phyloP scores from a whole-genome alignment of 495 filamentous ascomycete species.

The Staphylotrichum longicolle region DNA sequence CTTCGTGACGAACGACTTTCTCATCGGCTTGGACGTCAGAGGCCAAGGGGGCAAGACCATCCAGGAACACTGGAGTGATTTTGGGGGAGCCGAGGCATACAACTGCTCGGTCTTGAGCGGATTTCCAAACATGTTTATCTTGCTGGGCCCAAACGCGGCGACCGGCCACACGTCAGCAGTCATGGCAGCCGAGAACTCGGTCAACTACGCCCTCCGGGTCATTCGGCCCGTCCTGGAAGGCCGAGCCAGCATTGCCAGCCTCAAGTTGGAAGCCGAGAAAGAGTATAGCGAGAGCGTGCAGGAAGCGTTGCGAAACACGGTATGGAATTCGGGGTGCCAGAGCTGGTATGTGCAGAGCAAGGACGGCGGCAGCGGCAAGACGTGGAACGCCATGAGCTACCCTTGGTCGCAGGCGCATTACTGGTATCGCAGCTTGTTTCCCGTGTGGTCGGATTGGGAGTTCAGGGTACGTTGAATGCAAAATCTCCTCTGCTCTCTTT shows the following conservation, averaged over 20 bases:
- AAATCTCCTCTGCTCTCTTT: no score
- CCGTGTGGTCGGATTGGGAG: conserved; percentile 19
- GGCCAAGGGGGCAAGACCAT: conserved; percentile 34
- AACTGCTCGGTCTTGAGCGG: conserved; percentile 34
- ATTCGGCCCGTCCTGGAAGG: conserved; percentile 39
- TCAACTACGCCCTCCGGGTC: conserved; percentile 37
- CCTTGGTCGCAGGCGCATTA: conserved; percentile 20
- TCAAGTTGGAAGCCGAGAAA: conserved; percentile 38
- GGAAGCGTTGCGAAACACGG: conserved; percentile 25
- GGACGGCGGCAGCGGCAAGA: conserved; percentile 7
- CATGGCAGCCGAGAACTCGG: conserved; percentile 38
- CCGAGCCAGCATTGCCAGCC: conserved; percentile 32
- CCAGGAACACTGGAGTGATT: conserved; percentile 38
- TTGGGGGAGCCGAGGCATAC: conserved; percentile 43
- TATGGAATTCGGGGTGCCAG: conserved; percentile 34
- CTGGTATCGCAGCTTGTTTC: conserved; percentile 22
- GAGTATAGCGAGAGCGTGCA: conserved; percentile 29
- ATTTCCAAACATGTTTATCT: conserved; percentile 46
- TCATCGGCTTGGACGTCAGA: conserved; percentile 36
- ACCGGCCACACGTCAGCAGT: conserved; percentile 45
- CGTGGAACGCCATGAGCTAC: conserved; percentile 24
- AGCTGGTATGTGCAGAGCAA: conserved; percentile 43
- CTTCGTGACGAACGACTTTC: conserved; percentile 37
- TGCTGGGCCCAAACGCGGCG: conserved; percentile 43
- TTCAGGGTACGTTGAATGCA: conserved; percentile 12